Evolutionary conservation across 306 rosid genomes (phyloP), one percentile per base, ranked within the genome.

Genomic region (Delonix regia): DNA sequence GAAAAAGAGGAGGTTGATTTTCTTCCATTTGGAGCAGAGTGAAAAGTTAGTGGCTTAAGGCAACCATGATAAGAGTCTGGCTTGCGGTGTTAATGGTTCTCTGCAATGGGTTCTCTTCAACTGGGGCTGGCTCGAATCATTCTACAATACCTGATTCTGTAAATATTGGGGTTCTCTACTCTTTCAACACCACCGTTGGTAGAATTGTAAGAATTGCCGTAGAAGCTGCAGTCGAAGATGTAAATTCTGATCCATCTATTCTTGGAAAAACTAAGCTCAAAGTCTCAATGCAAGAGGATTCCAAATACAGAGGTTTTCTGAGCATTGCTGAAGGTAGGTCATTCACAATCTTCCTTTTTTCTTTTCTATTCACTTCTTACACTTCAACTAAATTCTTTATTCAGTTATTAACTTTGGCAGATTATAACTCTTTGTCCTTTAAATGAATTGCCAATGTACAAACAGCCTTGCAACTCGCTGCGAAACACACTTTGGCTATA

Each of bases 301-400:
- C 96, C 30, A 91, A 87, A 73, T 90, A 78, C 79, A 91, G 88
- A 81, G 97, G 99, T 75, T 88, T 91, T 85, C 63, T 96, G 39
- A 87, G 98, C 88, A 89, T 96, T 72, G 42, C 94, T 68, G 94
- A 96, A 85, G 89, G 99, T 96, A 91, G 62, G 89, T 83, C 74
- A 21, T 79, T 60, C 48, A 2, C 64, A 57, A 24, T 12, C 34
- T 25, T 57, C 64, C 2, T 25, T 12, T 56, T 56, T 5, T 11
- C 5, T 25, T 53, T 53, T 10, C 22, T 11, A 7, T 34, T 34
- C 9, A 59, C 39, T 18, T 0, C 66, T 60, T 60, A 7, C 22
- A 14, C 11, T 30, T 61, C 42, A 28, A n/a, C n/a, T n/a, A n/a
- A n/a, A n/a, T n/a, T n/a, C n/a, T n/a, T n/a, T n/a, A n/a, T n/a